Conservation (phyloP, 352 stramenopile species). For the Elongisporangium anandrum region DNA sequence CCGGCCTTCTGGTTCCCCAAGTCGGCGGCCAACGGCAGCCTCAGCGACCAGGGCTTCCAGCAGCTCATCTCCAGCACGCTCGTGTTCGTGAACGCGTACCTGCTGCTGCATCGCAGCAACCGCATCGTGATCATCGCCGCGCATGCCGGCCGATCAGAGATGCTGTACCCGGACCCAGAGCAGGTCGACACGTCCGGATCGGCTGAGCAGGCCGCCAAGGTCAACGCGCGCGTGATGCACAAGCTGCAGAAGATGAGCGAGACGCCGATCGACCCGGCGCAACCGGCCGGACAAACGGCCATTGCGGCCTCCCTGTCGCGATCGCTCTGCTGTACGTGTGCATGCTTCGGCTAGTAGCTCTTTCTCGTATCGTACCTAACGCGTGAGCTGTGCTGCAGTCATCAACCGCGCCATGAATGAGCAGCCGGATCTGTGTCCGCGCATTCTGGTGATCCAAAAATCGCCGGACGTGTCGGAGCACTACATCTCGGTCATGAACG, state of each 20-base stretch:
- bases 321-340: slow-evolving; percentile 68
- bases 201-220: slow-evolving; percentile 67
- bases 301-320: slow-evolving; percentile 77
- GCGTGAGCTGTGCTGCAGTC: slow-evolving; percentile 27
- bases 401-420: slow-evolving; percentile 85
- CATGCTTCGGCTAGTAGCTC: background rate
- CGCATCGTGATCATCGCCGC: slow-evolving; percentile 80
- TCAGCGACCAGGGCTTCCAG: slow-evolving; percentile 33
- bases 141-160: slow-evolving; percentile 62
- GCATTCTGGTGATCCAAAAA: slow-evolving; percentile 84
- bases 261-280: slow-evolving; percentile 35
- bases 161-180: slow-evolving; percentile 72
- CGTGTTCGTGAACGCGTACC: slow-evolving; percentile 86
- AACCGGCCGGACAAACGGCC: slow-evolving; percentile 48
- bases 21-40: slow-evolving; percentile 17
- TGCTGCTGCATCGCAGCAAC: slow-evolving; percentile 83
- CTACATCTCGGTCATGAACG: slow-evolving; percentile 91
- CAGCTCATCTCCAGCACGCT: slow-evolving; percentile 72
- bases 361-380: background rate
- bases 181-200: slow-evolving; percentile 59
- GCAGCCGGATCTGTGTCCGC: slow-evolving; percentile 61
- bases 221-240: slow-evolving; percentile 68
- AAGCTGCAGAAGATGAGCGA: slow-evolving; percentile 60
- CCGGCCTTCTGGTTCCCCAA: slow-evolving; percentile 62
- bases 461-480: slow-evolving; percentile 80